Base-by-base conservation (phyloP, 1,139 yeast species). In the Sugiyamaella paludigena region DNA sequence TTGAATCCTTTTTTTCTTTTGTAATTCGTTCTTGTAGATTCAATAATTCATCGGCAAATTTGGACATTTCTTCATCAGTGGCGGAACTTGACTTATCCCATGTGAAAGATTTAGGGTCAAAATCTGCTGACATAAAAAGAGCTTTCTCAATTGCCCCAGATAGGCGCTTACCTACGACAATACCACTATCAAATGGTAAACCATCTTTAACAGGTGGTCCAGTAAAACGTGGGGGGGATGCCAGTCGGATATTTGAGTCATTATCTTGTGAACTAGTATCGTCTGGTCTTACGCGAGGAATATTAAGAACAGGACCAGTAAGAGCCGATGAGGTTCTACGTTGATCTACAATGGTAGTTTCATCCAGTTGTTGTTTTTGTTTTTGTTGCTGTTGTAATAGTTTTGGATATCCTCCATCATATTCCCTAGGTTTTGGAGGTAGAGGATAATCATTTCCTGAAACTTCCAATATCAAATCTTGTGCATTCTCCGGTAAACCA, bases 21-120 rank as follows among this genome's bases (percentile, higher is more conserved):
- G 78, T 77, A 32, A 85, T 77, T 47, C 77, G 68, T 10, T 73
- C 71, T 43, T 81, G 78, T 58, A 85, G 76, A 38, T 75, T 70
- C 4, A 71, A 61, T 54, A 88, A 72, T 46, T 76, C 75, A 34
- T 81, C 79, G 48, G 83, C 82, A 65, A 84, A 87, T 51, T 78
- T 81, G 56, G 86, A 88, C 39, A 88, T 83, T 54, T 84, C 88
- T 0, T 80, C 72, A 1, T 92, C 91, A 2, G 84, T 78, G 0
- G 91, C 89, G 49, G 80, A 79, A 12, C 80, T 72, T 51, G 85
- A 65, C 50, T 80, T 79, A 7, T 73, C 69, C 12, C 76, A 71
- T 12, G 86, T 80, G 60, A 77, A 81, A 4, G 68, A 58, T 42
- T 75, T 75, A 1, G 85, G 79, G 54, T 77, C 73, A 53, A 77